Evolutionary conservation across 2,329 filamentous ascomycete genomes (phyloP), one percentile per base, ranked within the genome.

Genomic region (Sporothrix brasiliensis): DNA sequence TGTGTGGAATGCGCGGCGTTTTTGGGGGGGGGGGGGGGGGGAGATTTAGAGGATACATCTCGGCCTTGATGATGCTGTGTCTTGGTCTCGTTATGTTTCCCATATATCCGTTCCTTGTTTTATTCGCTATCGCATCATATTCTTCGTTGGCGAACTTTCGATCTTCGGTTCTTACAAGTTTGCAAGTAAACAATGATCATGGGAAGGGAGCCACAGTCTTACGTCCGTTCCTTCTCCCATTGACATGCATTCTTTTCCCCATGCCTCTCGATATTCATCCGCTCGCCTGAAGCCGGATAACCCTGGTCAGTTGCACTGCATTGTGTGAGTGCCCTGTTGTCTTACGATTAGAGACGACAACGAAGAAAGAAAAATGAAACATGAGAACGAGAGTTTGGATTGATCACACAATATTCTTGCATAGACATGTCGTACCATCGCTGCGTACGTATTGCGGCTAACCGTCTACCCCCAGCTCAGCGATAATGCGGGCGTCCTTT

Each of bases 401-500:
- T 50, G 61, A n/a, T 24, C 44, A 65, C 44, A 34, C 24, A 50
- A 50, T 50, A 49, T 63, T 11, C 16, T 21, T n/a, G 61, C 16
- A 50, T 50, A 7, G 41, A 49, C 21, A n/a, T 65, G 61, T 65
- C 61, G 61, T 49, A 65, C 61, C 61, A 65, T 65, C 61, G 61
- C 61, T 5, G 49, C 24, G 24, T 5, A 47, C 13, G n/a, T 24
- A 44, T 65, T 34, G 61, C 61, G 44, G 61, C 61, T 16, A 50
- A 21, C 61, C 61, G 61, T 34, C 61, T 30, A 7, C 9, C 61
- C 44, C 24, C 24, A 14, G 24, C 24, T 50, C 61, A 65, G 39
- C 58, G 58, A 63, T 63, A 39, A 39, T 63, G 58, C 39, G 39
- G 58, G 39, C 21, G 39, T n/a, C 58, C 58, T 27, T 61, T 44